A percentile compares a stretch with the other conserved stretches of the same genome.
phyloP scores from a whole-genome alignment of 2,329 filamentous ascomycete genomes.

The Botrytis elliptica region DNA sequence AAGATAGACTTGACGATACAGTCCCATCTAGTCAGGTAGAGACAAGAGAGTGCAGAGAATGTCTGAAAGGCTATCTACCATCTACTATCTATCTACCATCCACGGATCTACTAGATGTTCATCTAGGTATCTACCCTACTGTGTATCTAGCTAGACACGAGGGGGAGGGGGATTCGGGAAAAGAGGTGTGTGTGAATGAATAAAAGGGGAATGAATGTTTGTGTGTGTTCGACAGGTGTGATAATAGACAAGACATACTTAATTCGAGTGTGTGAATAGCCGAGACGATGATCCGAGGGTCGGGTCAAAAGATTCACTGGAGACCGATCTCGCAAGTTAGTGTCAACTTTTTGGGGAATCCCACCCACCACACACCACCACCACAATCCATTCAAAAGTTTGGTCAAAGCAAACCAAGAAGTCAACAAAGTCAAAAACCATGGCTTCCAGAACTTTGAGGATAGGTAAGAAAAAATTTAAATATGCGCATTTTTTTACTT shows the following conservation, averaged over 20 bases:
- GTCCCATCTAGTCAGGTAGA: neutral
- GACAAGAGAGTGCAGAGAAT: neutral
- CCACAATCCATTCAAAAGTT: neutral
- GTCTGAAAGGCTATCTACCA: neutral
- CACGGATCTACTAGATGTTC: neutral
- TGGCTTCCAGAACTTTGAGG: slow-evolving; percentile 65
- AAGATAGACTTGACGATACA: neutral
- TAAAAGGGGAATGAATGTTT: neutral
- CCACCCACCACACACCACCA: neutral
- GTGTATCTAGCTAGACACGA: neutral
- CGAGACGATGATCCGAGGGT: neutral
- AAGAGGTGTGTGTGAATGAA: neutral
- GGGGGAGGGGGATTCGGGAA: neutral
- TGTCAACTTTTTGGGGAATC: slow-evolving; percentile 6
- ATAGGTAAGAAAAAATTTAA: slow-evolving; percentile 54
- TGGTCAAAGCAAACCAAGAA: slow-evolving; percentile 19
- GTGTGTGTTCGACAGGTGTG: neutral
- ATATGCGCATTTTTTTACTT: neutral
- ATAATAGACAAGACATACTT: neutral
- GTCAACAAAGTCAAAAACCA: slow-evolving; percentile 38
- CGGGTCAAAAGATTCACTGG: neutral
- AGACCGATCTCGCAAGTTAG: slow-evolving; percentile 10
- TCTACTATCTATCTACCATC: neutral
- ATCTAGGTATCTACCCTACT: neutral
- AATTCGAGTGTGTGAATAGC: neutral